phyloP scores from a whole-genome alignment of 75 land plant species.

The Sequoia sempervirens region DNA sequence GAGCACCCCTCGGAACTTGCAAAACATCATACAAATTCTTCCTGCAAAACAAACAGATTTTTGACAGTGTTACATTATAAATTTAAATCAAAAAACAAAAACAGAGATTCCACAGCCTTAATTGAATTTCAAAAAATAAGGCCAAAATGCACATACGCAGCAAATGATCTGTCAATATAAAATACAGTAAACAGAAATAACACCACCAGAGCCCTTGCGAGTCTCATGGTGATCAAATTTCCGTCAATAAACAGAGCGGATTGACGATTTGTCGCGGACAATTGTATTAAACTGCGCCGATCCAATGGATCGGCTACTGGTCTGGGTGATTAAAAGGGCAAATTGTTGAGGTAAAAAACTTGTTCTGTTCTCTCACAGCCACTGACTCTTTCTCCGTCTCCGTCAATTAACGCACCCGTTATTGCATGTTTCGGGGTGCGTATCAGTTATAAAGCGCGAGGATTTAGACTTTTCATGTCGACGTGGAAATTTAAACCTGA shows the following conservation, averaged over 20 bases:
- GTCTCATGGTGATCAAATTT: conserved; percentile 5
- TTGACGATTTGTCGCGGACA: background rate
- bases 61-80: too few relatives aligned
- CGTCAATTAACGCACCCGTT: background rate
- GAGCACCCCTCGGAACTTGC: conserved; percentile 68
- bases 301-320: background rate
- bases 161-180: conserved; percentile 1
- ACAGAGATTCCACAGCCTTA: background rate
- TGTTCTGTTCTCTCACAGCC: background rate
- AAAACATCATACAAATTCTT: conserved; percentile 80
- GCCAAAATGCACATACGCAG: background rate
- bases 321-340: background rate
- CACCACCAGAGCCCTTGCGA: conserved; percentile 4
- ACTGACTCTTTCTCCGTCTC: background rate
- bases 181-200: background rate
- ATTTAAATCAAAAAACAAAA: too few relatives aligned
- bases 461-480: conserved; percentile 5
- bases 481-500: conserved; percentile 4
- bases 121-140: background rate
- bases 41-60: conserved; percentile 17
- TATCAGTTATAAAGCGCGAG: background rate
- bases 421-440: background rate
- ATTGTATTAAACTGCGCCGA: background rate
- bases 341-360: background rate
- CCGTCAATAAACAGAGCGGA: background rate